Base-by-base conservation (phyloP, 305 asterid genomes). In the Fraxinus dipetala region DNA sequence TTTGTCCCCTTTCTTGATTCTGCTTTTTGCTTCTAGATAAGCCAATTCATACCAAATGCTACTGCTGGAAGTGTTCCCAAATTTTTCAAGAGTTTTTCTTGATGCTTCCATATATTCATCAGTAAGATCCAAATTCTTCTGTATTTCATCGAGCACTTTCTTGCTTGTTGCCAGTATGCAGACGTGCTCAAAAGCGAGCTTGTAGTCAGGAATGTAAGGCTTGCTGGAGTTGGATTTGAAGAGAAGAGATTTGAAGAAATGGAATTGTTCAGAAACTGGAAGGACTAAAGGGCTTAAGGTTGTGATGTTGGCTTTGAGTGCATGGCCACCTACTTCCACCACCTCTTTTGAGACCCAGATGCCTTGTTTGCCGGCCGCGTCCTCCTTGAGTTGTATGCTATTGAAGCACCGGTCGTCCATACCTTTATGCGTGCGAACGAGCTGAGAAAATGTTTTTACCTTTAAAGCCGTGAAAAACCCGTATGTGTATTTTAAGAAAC, bases 101-200 rank as follows among this genome's bases (percentile, higher is more conserved):
- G 97, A 91, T 1, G 94, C 95, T 75, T 91, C 97, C 95, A 91
- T 91, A 87, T 86, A 86, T 83, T 91, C 91, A 34, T 91, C 94
- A 0, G 89, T 86, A 7, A 92, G 88, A 16, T 86, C 89, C 79
- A 92, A 79, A 81, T 87, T 89, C 86, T 85, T 90, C 81, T 91
- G 93, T 67, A 91, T 88, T 76, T 86, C 91, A 67, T 92, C 92
- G 10, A 92, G 85, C 76, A 87, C 89, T 35, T 81, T 89, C 87
- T 85, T 83, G 92, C 95, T 89, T 24, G 92, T 88, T 1, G 95
- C 93, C n/a, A 81, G 76, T 4, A 91, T 83, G 91, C 97, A 92
- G 0, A 89, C 54, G 73, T 91, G 97, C 83, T 90, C 92, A 76
- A 92, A 89, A 0, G 93, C 93, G 11, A 84, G 80, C 82, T 87